A percentile compares a stretch with the other conserved stretches of the same genome.
Evolutionary conservation across 2,329 filamentous ascomycete genomes (phyloP).

Genomic region (Colletotrichum costaricense): DNA sequence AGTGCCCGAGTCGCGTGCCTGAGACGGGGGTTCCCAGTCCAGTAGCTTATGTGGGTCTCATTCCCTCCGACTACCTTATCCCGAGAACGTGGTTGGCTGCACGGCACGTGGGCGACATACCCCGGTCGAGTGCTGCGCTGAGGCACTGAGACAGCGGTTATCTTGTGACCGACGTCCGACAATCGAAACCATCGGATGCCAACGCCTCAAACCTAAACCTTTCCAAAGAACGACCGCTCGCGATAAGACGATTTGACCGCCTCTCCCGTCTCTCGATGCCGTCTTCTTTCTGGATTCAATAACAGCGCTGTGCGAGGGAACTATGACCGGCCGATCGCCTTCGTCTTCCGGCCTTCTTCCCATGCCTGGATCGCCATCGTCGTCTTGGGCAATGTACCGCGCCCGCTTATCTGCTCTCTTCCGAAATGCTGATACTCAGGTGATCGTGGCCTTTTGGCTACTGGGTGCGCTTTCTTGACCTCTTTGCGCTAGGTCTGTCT

Average conservation of each 20-base stretch:
- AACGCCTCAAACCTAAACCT: not conserved
- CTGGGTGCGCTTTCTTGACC: slow-evolving; percentile 71
- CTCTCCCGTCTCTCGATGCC: slow-evolving; percentile 11
- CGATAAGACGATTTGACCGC: slow-evolving; percentile 2
- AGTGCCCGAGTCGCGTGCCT: slow-evolving; percentile 19
- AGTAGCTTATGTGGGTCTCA: not conserved
- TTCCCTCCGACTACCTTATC: not conserved
- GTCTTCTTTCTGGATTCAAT: not conserved
- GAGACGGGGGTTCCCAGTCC: slow-evolving; percentile 2
- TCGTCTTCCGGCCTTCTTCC: slow-evolving; percentile 62
- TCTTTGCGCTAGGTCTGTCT: not conserved
- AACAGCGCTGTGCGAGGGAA: slow-evolving; percentile 7
- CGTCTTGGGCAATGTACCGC: slow-evolving; percentile 80
- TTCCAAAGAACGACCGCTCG: not conserved
- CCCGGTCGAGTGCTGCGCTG: not conserved
- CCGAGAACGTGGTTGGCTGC: not conserved
- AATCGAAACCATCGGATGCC: not conserved
- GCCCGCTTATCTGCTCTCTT: slow-evolving; percentile 74
- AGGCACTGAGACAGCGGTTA: slow-evolving; percentile 22
- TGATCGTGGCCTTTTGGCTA: slow-evolving; percentile 89
- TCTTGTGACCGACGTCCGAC: slow-evolving; percentile 30
- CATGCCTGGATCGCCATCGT: slow-evolving; percentile 66
- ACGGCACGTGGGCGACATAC: not conserved
- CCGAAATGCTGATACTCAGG: slow-evolving; percentile 74
- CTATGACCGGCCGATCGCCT: slow-evolving; percentile 51